These are phyloP conservation scores for Alternaria gansuensis DNA, from an alignment of 2,329 filamentous ascomycete species.

Conservation along the genomic window DNA sequence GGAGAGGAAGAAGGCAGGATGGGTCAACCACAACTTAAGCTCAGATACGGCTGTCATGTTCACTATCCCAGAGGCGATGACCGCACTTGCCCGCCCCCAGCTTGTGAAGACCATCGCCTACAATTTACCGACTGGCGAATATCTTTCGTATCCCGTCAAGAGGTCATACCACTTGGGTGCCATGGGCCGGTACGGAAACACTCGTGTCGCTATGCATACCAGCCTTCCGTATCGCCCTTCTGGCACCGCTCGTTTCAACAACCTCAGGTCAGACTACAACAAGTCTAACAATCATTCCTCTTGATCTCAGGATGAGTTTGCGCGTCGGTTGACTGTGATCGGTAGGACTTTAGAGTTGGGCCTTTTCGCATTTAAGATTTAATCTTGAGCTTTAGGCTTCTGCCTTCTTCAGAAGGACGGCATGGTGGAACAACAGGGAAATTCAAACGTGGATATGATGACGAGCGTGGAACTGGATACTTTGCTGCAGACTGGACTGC, in stretches of 20 bases:
- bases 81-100: conserved; percentile 2
- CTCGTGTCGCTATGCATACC: conserved; percentile 1
- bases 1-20: not conserved
- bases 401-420: not conserved
- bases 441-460: not conserved
- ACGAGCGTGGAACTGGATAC: not conserved
- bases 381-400: not conserved
- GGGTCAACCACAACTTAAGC: not conserved
- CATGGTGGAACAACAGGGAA: not conserved
- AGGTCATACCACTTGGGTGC: conserved; percentile 26
- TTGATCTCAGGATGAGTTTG: not conserved
- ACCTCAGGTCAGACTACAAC: not conserved
- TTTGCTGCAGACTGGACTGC: not conserved
- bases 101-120: conserved; percentile 13
- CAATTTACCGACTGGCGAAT: conserved; percentile 18
- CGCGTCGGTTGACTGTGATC: not conserved
- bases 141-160: conserved; percentile 21
- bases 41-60: conserved; percentile 21
- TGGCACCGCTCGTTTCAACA: not conserved
- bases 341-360: not conserved
- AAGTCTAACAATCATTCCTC: not conserved
- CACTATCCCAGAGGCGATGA: conserved; percentile 22
- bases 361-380: not conserved
- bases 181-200: conserved; percentile 22
- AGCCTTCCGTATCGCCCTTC: conserved; percentile 21